These are phyloP conservation scores for Petunia secreta DNA, from an alignment of 257 asterid genomes.

Conservation along the genomic window DNA sequence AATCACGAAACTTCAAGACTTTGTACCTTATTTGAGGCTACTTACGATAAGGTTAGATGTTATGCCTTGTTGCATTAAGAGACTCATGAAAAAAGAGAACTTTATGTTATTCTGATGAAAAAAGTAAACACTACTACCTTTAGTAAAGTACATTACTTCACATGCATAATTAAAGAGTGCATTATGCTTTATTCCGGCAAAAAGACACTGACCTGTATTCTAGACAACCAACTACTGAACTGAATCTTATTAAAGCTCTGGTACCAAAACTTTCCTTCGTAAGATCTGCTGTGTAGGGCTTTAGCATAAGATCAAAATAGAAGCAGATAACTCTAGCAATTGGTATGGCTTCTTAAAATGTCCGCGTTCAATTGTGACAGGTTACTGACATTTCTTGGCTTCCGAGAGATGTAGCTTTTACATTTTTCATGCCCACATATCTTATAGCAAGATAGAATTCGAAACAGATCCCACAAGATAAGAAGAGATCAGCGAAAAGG, in stretches of 20 bases:
- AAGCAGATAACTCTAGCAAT: background rate
- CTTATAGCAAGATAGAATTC: background rate
- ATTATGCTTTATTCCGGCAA: background rate
- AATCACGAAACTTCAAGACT: background rate
- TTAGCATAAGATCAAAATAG: slow-evolving; percentile 15
- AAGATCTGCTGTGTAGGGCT: background rate
- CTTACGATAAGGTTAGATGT: background rate
- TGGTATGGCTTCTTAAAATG: slow-evolving; percentile 17
- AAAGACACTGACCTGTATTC: background rate
- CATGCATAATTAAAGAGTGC: slow-evolving; percentile 5
- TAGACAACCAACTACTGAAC: background rate
- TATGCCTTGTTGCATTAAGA: too few species aligned
- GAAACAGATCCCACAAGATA: background rate
- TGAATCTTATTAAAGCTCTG: background rate
- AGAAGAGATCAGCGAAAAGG: background rate
- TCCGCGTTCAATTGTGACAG: background rate
- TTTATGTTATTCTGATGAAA: background rate
- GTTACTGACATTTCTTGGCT: background rate
- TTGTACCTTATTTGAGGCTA: background rate
- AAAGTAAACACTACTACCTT: background rate
- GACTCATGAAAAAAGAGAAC: too few species aligned
- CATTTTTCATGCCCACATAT: background rate
- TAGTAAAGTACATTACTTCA: background rate
- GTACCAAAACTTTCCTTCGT: background rate
- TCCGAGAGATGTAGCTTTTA: background rate